Percentiles rank a stretch among this genome's conserved stretches.
phyloP scores from a whole-genome alignment of 2,329 filamentous ascomycete genomes.

The Pseudogymnoascus sp. region DNA sequence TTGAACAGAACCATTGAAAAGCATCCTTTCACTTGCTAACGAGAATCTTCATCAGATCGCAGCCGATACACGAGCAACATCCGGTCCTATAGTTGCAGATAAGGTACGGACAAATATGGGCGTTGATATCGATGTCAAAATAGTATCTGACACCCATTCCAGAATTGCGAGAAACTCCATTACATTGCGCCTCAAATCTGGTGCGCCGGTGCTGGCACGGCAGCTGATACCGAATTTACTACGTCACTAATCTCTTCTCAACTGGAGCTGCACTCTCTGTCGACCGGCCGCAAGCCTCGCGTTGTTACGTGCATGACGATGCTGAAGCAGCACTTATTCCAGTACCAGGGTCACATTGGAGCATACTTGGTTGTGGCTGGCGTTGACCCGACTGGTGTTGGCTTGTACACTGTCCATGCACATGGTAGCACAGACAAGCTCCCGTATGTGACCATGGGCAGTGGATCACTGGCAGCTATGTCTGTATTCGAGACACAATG shows the following conservation, averaged over 20 bases:
- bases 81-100: constrained; percentile 96
- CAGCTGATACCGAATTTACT: constrained; percentile 98
- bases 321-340: constrained; percentile 98
- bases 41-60: constrained; percentile 59
- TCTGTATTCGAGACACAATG: constrained; percentile 95
- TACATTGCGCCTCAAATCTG: constrained; percentile 98
- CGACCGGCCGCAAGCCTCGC: constrained; percentile 90
- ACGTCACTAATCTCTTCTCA: constrained; percentile 97
- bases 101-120: constrained; percentile 50
- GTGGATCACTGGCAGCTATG: constrained; percentile 93
- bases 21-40: constrained; percentile 16
- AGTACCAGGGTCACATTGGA: constrained; percentile 94
- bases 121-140: background rate
- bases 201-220: constrained; percentile 96
- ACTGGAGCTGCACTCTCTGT: constrained; percentile 93
- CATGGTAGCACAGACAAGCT: constrained; percentile 98
- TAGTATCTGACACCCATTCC: constrained; percentile 10
- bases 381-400: constrained; percentile 88
- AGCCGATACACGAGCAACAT: constrained; percentile 95
- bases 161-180: constrained; percentile 99
- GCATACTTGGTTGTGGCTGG: constrained; percentile 96
- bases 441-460: constrained; percentile 98
- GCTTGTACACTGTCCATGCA: constrained; percentile 96
- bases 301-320: constrained; percentile 99
- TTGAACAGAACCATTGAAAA: background rate